Evolutionary conservation across 2,329 filamentous ascomycete genomes (phyloP).

Genomic region (Pseudocercospora musae): DNA sequence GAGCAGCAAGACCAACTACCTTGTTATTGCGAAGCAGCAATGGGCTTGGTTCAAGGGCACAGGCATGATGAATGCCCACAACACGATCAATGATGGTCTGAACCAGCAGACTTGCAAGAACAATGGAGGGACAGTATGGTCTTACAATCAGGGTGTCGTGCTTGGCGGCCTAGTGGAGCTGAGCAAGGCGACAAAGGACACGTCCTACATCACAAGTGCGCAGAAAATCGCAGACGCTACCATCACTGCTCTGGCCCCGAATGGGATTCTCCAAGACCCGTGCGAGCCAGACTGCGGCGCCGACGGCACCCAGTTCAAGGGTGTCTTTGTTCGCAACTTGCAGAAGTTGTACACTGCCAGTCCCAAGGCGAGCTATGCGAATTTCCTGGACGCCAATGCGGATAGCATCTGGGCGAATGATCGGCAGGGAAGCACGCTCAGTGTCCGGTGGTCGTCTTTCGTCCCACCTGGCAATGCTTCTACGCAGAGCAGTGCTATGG

Average conservation of each 20-base stretch:
- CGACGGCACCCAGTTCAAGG: conserved; percentile 64
- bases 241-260: conserved; percentile 35
- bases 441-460: conserved; percentile 63
- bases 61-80: conserved; percentile 50
- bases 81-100: conserved; percentile 56
- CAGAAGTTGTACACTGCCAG: conserved; percentile 54
- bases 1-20: conserved; percentile 39
- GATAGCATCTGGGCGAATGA: conserved; percentile 62
- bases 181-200: conserved; percentile 36
- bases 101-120: conserved; percentile 49
- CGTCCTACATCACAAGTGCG: conserved; percentile 37
- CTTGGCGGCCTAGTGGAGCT: conserved; percentile 58
- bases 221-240: conserved; percentile 42
- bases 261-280: conserved; percentile 42
- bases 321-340: conserved; percentile 65
- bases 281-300: conserved; percentile 39
- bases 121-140: conserved; percentile 43
- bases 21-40: conserved; percentile 46
- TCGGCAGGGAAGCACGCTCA: conserved; percentile 54
- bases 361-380: conserved; percentile 48
- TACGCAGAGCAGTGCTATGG: conserved; percentile 34
- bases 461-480: conserved; percentile 28
- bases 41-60: conserved; percentile 52
- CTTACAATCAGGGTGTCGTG: conserved; percentile 62
- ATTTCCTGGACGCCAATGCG: conserved; percentile 60